A percentile compares a stretch with the other conserved stretches of the same genome.
These are phyloP conservation scores for Ensete glaucum DNA, from an alignment of 176 grass and related monocot species.

Conservation along the genomic window DNA sequence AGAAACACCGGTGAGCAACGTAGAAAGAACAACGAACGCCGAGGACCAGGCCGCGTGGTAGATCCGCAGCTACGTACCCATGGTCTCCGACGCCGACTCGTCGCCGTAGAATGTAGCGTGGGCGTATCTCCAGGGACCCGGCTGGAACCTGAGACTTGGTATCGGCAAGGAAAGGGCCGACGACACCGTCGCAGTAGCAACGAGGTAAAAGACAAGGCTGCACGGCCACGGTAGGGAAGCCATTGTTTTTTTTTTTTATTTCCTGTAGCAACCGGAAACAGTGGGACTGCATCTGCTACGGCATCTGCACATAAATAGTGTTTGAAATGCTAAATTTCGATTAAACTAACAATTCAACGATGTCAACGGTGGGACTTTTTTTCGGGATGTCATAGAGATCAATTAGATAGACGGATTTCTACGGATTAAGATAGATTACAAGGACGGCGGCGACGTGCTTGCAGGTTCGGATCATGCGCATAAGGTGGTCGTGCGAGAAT, in stretches of 20 bases:
- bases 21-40: slow-evolving; percentile 1
- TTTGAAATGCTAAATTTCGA: background rate
- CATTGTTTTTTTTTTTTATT: background rate
- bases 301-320: too few relatives aligned
- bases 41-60: background rate
- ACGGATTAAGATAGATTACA: background rate
- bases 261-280: background rate
- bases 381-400: background rate
- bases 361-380: background rate
- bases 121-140: slow-evolving; percentile 17
- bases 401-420: background rate
- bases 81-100: slow-evolving; percentile 49
- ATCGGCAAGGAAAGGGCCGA: slow-evolving; percentile 20
- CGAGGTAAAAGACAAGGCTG: background rate
- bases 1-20: background rate
- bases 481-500: background rate
- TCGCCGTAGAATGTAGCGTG: slow-evolving; percentile 89
- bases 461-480: background rate
- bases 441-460: background rate
- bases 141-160: slow-evolving; percentile 23
- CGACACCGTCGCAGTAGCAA: background rate
- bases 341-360: background rate
- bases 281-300: background rate
- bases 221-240: background rate
- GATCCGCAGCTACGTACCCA: slow-evolving; percentile 27